A percentile compares a stretch with the other conserved stretches of the same genome.
Conservation (phyloP, 257 asterid genomes). For the Knoxia roxburghii region DNA sequence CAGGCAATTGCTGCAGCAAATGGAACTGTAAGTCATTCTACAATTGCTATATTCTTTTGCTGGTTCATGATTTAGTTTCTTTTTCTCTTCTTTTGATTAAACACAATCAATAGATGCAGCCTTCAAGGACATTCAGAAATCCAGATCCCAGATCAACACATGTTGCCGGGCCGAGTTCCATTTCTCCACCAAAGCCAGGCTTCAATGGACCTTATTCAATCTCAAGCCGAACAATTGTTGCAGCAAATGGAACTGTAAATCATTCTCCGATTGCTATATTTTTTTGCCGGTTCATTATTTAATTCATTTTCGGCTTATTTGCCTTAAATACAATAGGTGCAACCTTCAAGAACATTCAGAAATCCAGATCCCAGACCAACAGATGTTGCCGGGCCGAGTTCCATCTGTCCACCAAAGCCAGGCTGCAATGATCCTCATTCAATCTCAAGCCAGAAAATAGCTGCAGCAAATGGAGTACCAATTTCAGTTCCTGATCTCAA, state of each 20-base stretch:
- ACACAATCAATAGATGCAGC: slow-evolving; percentile 16
- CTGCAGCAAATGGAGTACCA: neutral
- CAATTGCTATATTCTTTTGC: neutral
- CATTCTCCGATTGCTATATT: too few relatives aligned
- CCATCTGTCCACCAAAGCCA: neutral
- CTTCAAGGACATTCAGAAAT: slow-evolving; percentile 2
- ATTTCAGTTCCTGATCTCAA: neutral
- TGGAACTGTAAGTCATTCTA: too few relatives aligned
- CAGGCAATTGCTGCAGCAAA: too few relatives aligned
- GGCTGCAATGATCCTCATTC: neutral
- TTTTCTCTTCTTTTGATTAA: neutral
- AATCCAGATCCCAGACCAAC: neutral
- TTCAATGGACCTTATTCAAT: too few relatives aligned
- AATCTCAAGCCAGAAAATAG: neutral
- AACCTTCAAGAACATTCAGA: slow-evolving; percentile 8
- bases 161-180: neutral
- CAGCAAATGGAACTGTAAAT: too few relatives aligned
- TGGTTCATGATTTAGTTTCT: neutral
- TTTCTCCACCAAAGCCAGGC: neutral
- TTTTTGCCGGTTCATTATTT: neutral
- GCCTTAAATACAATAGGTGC: slow-evolving; percentile 14
- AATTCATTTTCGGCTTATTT: neutral
- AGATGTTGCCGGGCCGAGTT: neutral
- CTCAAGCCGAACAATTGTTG: too few relatives aligned
- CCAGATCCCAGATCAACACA: neutral